Evolutionary conservation across 495 filamentous ascomycete species (phyloP), one percentile per base, ranked within the genome.

Genomic region (Talaromyces wortmannii): DNA sequence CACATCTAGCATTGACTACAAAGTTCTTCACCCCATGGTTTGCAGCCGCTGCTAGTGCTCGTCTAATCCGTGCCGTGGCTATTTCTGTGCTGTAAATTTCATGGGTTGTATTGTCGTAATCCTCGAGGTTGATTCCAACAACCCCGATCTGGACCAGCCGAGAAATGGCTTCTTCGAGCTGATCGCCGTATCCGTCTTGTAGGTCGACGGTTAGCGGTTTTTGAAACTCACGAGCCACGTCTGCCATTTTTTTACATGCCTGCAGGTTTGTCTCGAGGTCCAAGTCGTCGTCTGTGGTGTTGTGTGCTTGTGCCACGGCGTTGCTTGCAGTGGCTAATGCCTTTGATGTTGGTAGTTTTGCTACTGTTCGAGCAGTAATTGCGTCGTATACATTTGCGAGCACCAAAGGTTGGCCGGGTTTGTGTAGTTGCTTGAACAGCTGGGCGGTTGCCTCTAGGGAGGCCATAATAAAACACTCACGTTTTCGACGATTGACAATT

Each of bases 181-280:
- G 45, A 43, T 74, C 66, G 8, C 73, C 77, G 57, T 81, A 81
- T 0, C 77, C 80, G 57, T 79, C 74, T 59, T 81, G 79, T 8
- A 80, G 50, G 55, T 82, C 79, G 46, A 78, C 73, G 0, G 77
- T 76, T 11, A 81, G 55, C 0, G 78, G 77, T 30, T 65, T 67
- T 11, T 57, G 16, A 10, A 51, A 47, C 50, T 61, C 54, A 23
- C 50, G 56, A 7, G 68, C 65, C 13, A 71, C 87, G 3, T 86
- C 81, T 4, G 90, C 86, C 56, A 97, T 96, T n/a, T 87, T 84
- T n/a, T 89, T 78, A 54, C 95, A 86, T 31, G 89, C 85, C 5
- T 80, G 72, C 7, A 83, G 64, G 32, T 85, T 82, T 15, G 84
- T 71, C 56, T 69, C 50, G 8, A 73, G 63, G 0, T 66, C 69